Base-by-base conservation (phyloP, 2,329 filamentous ascomycete species). In the Pseudogymnoascus pannorum region DNA sequence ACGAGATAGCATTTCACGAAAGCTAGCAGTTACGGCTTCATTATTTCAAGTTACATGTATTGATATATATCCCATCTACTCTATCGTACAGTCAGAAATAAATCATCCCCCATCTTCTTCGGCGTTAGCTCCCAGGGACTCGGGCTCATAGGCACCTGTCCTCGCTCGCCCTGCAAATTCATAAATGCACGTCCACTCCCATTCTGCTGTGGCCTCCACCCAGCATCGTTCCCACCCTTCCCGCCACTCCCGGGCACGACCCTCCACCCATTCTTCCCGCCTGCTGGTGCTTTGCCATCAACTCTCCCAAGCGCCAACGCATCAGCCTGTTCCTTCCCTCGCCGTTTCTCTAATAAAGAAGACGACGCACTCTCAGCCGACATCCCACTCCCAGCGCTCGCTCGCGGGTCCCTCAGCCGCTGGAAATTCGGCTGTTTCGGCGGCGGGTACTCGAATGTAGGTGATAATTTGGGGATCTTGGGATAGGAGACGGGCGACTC, bases 121-220 rank as follows among this genome's bases (percentile, higher is more conserved):
- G 42, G 42, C 22, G 42, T 51, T 22, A 51, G 42, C 42, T 51
- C 42, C 42, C 42, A 51, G 14, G 42, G 42, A 51, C 42, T 51
- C 42, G 42, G 42, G 42, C 42, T 51, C 42, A 51, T 51, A 51
- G 42, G 42, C 42, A 51, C 42, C 42, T 51, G 42, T 51, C 42
- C 42, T 8, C 42, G 22, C 42, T 51, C 42, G 42, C 42, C 42
- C 22, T 51, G 42, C 22, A 51, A 51, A 51, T 51, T 51, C 42
- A 51, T 51, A 29, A 51, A 51, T 16, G 42, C 26, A 29, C 42
- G 42, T 29, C 24, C 22, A 51, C 24, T 51, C 6, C 42, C 42
- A 51, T 51, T 51, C 42, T 51, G 42, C n/a, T 51, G 42, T 16
- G 20, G 12, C 40, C 20, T 44, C 40, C 40, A 44, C 12, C 40